Conservation (phyloP, 495 filamentous ascomycete species). For the Penicillium odoratum region DNA sequence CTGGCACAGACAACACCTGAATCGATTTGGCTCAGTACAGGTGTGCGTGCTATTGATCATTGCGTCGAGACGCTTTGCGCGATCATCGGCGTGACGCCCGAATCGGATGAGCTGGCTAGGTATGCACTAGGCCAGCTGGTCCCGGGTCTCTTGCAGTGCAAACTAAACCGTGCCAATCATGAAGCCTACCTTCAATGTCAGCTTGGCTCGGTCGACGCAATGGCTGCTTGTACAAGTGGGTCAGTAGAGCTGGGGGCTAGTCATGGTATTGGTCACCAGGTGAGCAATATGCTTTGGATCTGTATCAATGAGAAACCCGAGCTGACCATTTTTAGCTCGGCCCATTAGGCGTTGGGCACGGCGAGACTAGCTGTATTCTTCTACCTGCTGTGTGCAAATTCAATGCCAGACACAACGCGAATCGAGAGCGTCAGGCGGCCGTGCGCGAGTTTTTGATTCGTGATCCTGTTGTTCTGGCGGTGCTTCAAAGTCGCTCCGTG, state of each 20-base stretch:
- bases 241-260: slow-evolving; percentile 55
- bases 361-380: slow-evolving; percentile 66
- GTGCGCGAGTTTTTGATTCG: slow-evolving; percentile 51
- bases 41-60: slow-evolving; percentile 64
- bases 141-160: slow-evolving; percentile 52
- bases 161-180: slow-evolving; percentile 40
- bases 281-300: slow-evolving; percentile 14
- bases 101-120: slow-evolving; percentile 41
- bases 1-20: slow-evolving; percentile 56
- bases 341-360: slow-evolving; percentile 63
- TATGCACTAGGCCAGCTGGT: slow-evolving; percentile 51
- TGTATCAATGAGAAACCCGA: neutral
- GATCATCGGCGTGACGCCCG: slow-evolving; percentile 31
- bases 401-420: slow-evolving; percentile 52
- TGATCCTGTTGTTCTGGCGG: slow-evolving; percentile 41
- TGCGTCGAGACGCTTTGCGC: slow-evolving; percentile 62
- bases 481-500: slow-evolving; percentile 40
- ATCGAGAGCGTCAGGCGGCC: slow-evolving; percentile 45
- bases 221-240: slow-evolving; percentile 49
- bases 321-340: slow-evolving; percentile 43
- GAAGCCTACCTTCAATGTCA: slow-evolving; percentile 54
- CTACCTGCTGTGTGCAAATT: slow-evolving; percentile 61
- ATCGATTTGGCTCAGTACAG: slow-evolving; percentile 61
- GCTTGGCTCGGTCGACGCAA: slow-evolving; percentile 56
- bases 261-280: slow-evolving; percentile 68